A percentile compares a stretch with the other conserved stretches of the same genome.
Evolutionary conservation across 805 yeast genomes (phyloP).

Genomic region (Metschnikowia koreensis): DNA sequence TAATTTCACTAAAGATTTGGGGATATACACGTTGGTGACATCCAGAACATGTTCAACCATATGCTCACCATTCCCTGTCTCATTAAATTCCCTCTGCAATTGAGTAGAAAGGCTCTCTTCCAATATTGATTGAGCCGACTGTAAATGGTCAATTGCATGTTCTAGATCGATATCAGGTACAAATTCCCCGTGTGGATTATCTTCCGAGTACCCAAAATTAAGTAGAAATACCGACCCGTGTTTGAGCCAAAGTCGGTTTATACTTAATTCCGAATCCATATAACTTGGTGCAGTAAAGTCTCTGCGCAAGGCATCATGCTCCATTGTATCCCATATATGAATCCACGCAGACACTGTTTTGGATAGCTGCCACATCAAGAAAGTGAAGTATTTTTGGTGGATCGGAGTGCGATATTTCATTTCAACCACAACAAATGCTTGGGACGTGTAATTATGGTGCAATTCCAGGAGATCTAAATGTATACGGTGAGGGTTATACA

Average conservation of each 20-base stretch:
- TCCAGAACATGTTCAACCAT: slow-evolving; percentile 11
- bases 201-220: slow-evolving; percentile 3
- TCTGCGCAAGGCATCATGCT: slow-evolving; percentile 18
- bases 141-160: slow-evolving; percentile 6
- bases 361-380: slow-evolving; percentile 9
- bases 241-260: slow-evolving; percentile 13
- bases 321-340: slow-evolving; percentile 16
- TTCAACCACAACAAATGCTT: slow-evolving; percentile 4
- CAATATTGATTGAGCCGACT: not conserved
- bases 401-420: slow-evolving; percentile 6
- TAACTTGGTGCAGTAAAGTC: slow-evolving; percentile 11
- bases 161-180: slow-evolving; percentile 8
- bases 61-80: not conserved
- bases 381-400: slow-evolving; percentile 14
- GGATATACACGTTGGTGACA: slow-evolving; percentile 6
- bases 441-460: not conserved
- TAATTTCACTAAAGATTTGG: slow-evolving; percentile 1
- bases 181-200: slow-evolving; percentile 16
- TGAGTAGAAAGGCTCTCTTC: not conserved
- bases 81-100: not conserved
- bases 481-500: slow-evolving; percentile 13
- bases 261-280: slow-evolving; percentile 14
- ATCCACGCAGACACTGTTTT: slow-evolving; percentile 4
- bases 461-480: not conserved
- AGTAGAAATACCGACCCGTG: slow-evolving; percentile 4